Base-by-base conservation (phyloP, 1,284 basidiomycete species). In the Cerioporus squamosus region DNA sequence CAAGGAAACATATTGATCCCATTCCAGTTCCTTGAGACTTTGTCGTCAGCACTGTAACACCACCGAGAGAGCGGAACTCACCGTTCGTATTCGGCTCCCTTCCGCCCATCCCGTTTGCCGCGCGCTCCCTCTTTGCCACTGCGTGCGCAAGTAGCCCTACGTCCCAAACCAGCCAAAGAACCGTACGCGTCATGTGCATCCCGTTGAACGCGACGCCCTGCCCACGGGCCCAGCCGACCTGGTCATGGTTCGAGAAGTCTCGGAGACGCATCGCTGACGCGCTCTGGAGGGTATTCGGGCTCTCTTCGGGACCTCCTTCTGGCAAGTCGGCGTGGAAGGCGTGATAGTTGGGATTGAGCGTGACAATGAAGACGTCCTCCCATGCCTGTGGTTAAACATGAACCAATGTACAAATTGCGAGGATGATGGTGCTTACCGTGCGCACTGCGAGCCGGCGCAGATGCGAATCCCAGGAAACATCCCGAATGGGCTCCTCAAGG, bases 111-210 rank as follows among this genome's bases (percentile, higher is more conserved):
- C 8, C 49, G 24, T 38, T 49, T 47, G 18, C 42, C 40, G 36
- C 22, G 44, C 17, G 48, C 46, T 44, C 52, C 33, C 47, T 52
- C 33, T 47, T 49, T 17, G 38, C 52, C n/a, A 62, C 51, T 40
- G 47, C 46, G 12, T 53, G 33, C 39, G 39, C 31, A 9, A 66
- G 54, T 12, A 61, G 48, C 24, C 29, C 54, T 26, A 61, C 44
- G 39, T 63, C 59, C 59, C 59, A 61, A 10, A 61, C 52, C 15
- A 57, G 52, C 64, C 64, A 66, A 10, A 66, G 44, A 26, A 57
- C 53, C n/a, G 64, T 63, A 20, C 50, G 59, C 5, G 64, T 65
- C 44, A 65, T 56, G 36, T 65, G 64, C 53, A 62, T 51, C 9
- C 60, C 61, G 24, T 44, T 52, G 49, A 59, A 62, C 36, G 59